phyloP scores from a whole-genome alignment of 257 asterid species.

The Solanum peruvianum region DNA sequence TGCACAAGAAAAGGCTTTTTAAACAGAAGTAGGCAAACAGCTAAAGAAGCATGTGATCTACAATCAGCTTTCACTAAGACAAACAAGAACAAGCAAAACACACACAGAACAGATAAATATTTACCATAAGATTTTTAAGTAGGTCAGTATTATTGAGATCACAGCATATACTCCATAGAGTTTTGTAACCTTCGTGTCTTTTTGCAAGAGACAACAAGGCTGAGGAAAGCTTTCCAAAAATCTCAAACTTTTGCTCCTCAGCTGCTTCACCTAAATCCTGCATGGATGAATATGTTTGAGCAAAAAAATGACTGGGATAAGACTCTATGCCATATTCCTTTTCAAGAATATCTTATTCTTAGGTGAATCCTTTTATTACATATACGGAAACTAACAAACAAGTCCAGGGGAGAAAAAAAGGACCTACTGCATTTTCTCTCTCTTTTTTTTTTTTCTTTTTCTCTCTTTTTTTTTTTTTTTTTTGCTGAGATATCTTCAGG shows the following conservation, averaged over 20 bases:
- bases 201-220: constrained; percentile 63
- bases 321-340: background rate
- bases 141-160: constrained; percentile 69
- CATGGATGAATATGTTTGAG: constrained; percentile 7
- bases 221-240: constrained; percentile 46
- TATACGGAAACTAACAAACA: background rate
- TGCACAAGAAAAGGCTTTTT: constrained; percentile 19
- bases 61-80: background rate
- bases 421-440: background rate
- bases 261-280: constrained; percentile 44
- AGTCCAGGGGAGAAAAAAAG: background rate
- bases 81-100: background rate
- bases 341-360: background rate
- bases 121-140: constrained; percentile 80
- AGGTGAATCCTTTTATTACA: background rate
- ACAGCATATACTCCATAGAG: constrained; percentile 76
- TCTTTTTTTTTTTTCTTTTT: background rate
- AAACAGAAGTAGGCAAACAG: background rate
- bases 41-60: background rate
- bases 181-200: constrained; percentile 76
- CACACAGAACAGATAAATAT: background rate
- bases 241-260: constrained; percentile 39
- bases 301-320: background rate
- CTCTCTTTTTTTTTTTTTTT: background rate
- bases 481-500: background rate